Base-by-base conservation (phyloP, 768 basidiomycete genomes). In the Leucocoprinus leucothites region DNA sequence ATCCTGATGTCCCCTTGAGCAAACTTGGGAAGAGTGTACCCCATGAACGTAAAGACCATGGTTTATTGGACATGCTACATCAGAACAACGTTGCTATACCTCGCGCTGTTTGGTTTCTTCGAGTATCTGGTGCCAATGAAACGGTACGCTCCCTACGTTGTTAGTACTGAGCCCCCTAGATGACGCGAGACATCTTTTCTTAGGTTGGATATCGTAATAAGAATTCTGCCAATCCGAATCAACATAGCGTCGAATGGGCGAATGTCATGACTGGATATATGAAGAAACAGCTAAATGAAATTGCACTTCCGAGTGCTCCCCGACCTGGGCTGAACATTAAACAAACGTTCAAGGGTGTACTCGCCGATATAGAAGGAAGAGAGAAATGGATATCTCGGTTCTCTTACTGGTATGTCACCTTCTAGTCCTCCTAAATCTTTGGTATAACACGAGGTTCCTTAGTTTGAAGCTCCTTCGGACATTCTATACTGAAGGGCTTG, bases 121-220 rank as follows among this genome's bases (percentile, higher is more conserved):
- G 91, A 18, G 90, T 92, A 3, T 83, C 92, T 62, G 92, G 92
- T 22, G 90, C 87, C 18, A 92, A 93, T 61, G 92, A 94, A 70
- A 90, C 88, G 47, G 90, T 91, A 64, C 44, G 73, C 56, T 43
- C 3, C 31, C 2, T 19, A 9, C 16, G 14, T 14, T 28, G 42
- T 19, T 35, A 5, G 35, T 31, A 19, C 21, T n/a, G 26, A 31
- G 22, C 21, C 9, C 18, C 9, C 1, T 22, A 4, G 21, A 44
- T 47, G 24, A 51, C 21, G 1, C 57, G 28, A 47, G 48, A n/a
- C n/a, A n/a, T n/a, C n/a, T n/a, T 43, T 21, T n/a, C 21, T 25
- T 58, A 89, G 89, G 82, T 86, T 19, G 89, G 87, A 25, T 69
- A 90, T 40, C 78, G 88, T 41, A 87, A 90, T 61, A 89, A 88